phyloP scores from a whole-genome alignment of 2,329 filamentous ascomycete species.

The Fusarium sp. region DNA sequence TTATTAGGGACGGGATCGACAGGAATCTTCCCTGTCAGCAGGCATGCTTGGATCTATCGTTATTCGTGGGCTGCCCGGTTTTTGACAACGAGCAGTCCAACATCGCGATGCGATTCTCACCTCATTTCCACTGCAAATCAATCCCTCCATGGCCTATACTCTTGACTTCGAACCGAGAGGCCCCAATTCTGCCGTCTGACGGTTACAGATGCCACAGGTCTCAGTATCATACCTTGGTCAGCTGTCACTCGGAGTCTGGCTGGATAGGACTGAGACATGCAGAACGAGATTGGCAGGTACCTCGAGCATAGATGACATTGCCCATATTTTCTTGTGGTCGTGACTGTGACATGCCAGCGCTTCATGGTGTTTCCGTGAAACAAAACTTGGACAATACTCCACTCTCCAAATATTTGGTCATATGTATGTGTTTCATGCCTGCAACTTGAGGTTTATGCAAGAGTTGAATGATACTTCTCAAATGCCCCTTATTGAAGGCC shows the following conservation, averaged over 20 bases:
- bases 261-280: constrained; percentile 31
- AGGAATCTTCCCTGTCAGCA: not conserved
- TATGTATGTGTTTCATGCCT: not conserved
- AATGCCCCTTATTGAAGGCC: constrained; percentile 2
- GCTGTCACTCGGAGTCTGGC: constrained; percentile 22
- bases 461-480: not conserved
- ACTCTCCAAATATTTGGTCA: not conserved
- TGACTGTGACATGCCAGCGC: constrained; percentile 5
- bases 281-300: constrained; percentile 27
- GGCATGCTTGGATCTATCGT: constrained; percentile 13
- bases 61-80: not conserved
- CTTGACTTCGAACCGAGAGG: not conserved
- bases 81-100: not conserved
- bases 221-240: constrained; percentile 12
- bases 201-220: constrained; percentile 5
- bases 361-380: not conserved
- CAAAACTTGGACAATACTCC: not conserved
- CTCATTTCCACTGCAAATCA: not conserved
- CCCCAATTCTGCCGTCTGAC: not conserved
- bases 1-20: constrained; percentile 9
- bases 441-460: constrained; percentile 5
- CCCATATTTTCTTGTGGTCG: not conserved
- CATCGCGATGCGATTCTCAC: not conserved
- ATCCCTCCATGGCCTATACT: constrained; percentile 4
- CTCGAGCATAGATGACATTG: not conserved